Percentiles rank a stretch among this genome's conserved stretches.
Conservation (phyloP, 139 green algal species). For the Chloropicon primus region DNA sequence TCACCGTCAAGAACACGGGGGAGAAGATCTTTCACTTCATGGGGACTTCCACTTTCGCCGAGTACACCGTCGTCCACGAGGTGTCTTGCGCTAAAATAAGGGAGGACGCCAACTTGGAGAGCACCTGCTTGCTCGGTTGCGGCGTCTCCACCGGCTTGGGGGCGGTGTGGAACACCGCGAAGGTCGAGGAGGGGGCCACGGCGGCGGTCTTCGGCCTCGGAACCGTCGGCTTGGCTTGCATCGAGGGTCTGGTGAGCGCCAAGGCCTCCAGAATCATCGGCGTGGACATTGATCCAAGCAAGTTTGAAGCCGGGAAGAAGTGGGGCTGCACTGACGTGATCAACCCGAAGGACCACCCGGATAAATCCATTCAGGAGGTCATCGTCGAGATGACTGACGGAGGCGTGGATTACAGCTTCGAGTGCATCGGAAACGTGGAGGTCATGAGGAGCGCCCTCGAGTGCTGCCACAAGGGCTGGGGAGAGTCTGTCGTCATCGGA, state of each 20-base stretch:
- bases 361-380: constrained; percentile 70
- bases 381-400: constrained; percentile 82
- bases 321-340: constrained; percentile 52
- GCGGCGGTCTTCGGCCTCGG: constrained; percentile 63
- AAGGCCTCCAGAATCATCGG: constrained; percentile 75
- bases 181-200: constrained; percentile 64
- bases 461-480: constrained; percentile 58
- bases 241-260: constrained; percentile 65
- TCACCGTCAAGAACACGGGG: constrained; percentile 54
- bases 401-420: constrained; percentile 90
- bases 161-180: constrained; percentile 90
- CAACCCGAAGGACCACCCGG: constrained; percentile 59
- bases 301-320: constrained; percentile 45
- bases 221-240: constrained; percentile 75
- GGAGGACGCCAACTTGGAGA: constrained; percentile 19
- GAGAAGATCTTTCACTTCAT: constrained; percentile 96
- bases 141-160: constrained; percentile 79
- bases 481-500: constrained; percentile 35
- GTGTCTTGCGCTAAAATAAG: constrained; percentile 3
- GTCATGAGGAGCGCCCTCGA: constrained; percentile 94
- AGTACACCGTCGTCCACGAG: constrained; percentile 93
- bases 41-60: constrained; percentile 90
- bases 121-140: constrained; percentile 83
- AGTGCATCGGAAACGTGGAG: constrained; percentile 80
- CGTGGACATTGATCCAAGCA: constrained; percentile 79